Base-by-base conservation (phyloP, 2,329 filamentous ascomycete genomes). In the Neopestalotiopsis rosae region DNA sequence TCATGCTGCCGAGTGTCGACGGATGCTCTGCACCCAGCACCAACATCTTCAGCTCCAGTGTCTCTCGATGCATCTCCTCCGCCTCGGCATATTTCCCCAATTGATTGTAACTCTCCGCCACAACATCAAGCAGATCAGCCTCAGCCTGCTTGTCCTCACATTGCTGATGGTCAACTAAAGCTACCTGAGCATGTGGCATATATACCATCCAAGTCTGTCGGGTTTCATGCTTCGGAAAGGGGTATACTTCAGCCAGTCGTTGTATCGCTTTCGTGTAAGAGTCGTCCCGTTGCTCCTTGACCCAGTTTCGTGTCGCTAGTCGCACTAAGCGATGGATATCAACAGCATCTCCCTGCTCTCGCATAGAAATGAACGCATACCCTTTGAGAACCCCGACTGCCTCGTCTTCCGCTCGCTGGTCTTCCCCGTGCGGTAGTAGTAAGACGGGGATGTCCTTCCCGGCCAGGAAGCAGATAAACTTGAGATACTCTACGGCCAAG, bases 401-500 rank as follows among this genome's bases (percentile, higher is more conserved):
- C 7, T 28, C 42, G n/a, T 65, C 28, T 9, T 7, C 3, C 13
- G 10, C 42, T 24, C 12, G 1, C 7, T 65, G 28, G 24, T 49
- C 28, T 20, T n/a, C 2, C 13, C 1, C 62, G 5, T 38, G n/a
- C n/a, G n/a, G 10, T 14, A 3, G 28, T 5, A 65, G 30, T 28
- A 65, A n/a, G n/a, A 9, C 5, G 42, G 28, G 34, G 1, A 65
- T 65, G 32, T 65, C 42, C 38, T 65, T 65, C n/a, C 56, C 14
- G 5, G 42, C 62, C 5, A 65, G 38, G 2, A 56, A 65, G 40
- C 62, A 65, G 6, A 65, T 65, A 30, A 65, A 65, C 7, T 42
- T 52, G 6, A 65, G 24, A 40, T 65, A 65, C 0, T 28, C 5
- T 7, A 7, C 17, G 4, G 62, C 62, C 5, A 65, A 32, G 28